phyloP scores from a whole-genome alignment of 495 filamentous ascomycete species.

The Annulohypoxylon moriforme region DNA sequence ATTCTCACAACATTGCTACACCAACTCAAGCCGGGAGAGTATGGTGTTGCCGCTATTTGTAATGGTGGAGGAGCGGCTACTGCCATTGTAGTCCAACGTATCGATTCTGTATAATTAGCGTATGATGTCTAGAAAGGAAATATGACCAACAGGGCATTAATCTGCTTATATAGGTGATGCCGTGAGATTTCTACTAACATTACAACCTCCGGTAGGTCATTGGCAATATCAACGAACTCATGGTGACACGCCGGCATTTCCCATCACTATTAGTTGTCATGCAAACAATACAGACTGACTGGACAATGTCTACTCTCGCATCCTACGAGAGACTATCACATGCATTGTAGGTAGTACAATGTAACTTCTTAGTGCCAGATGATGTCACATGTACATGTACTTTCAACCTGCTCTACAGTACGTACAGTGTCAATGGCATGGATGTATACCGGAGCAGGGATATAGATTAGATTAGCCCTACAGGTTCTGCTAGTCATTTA shows the following conservation, averaged over 20 bases:
- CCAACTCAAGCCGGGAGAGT: conserved; percentile 89
- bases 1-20: conserved; percentile 93
- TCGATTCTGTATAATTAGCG: conserved; percentile 69
- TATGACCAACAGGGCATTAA: no score
- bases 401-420: no score
- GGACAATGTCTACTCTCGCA: not conserved
- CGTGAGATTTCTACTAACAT: no score
- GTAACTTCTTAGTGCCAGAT: conserved; percentile 3
- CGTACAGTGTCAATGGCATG: no score
- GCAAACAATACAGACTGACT: not conserved
- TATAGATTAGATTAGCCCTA: conserved; percentile 8
- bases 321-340: conserved; percentile 1
- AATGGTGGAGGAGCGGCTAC: conserved; percentile 95
- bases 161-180: no score
- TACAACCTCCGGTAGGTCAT: no score
- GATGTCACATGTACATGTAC: conserved; percentile 15
- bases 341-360: not conserved
- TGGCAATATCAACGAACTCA: no score
- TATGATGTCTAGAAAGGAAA: not conserved
- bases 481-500: not conserved
- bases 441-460: not conserved
- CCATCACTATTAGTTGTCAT: not conserved
- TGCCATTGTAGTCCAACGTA: conserved; percentile 89
- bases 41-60: conserved; percentile 94
- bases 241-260: not conserved